Conservation (phyloP, 2,329 filamentous ascomycete species). For the Ophiostoma tasmaniense region DNA sequence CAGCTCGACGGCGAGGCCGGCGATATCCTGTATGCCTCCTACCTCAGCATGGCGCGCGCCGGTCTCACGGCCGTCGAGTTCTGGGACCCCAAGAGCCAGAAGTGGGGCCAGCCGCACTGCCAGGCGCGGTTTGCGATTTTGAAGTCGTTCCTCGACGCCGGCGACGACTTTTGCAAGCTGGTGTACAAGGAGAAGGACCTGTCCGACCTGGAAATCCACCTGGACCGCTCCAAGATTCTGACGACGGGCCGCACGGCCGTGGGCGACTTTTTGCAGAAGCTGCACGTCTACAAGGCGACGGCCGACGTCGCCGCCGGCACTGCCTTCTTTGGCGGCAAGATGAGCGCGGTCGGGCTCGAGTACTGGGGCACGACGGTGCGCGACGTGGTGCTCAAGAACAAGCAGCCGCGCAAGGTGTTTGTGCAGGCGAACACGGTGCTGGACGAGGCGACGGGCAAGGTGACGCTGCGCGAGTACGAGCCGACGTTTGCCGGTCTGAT, state of each 20-base stretch:
- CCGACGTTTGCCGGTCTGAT: constrained; percentile 72
- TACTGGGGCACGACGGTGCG: constrained; percentile 79
- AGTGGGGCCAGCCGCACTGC: constrained; percentile 90
- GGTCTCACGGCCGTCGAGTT: constrained; percentile 82
- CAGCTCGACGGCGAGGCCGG: constrained; percentile 71
- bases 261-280: constrained; percentile 76
- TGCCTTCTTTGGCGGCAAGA: constrained; percentile 64
- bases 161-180: constrained; percentile 78
- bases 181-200: constrained; percentile 65
- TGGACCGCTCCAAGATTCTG: constrained; percentile 81
- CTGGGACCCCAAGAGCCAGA: constrained; percentile 84
- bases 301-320: constrained; percentile 73
- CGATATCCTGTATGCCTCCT: constrained; percentile 79
- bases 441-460: constrained; percentile 58
- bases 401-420: constrained; percentile 82
- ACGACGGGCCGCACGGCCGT: constrained; percentile 76
- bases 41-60: constrained; percentile 90
- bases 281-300: constrained; percentile 88
- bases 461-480: constrained; percentile 78
- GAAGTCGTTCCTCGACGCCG: constrained; percentile 74
- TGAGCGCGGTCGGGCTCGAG: constrained; percentile 71
- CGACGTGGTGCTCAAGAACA: constrained; percentile 64
- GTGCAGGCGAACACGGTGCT: constrained; percentile 86
- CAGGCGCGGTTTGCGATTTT: constrained; percentile 87
- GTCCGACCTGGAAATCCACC: constrained; percentile 69